These are phyloP conservation scores for Ceratobasidium sp. DNA, from an alignment of 1,284 basidiomycete genomes.

Conservation along the genomic window DNA sequence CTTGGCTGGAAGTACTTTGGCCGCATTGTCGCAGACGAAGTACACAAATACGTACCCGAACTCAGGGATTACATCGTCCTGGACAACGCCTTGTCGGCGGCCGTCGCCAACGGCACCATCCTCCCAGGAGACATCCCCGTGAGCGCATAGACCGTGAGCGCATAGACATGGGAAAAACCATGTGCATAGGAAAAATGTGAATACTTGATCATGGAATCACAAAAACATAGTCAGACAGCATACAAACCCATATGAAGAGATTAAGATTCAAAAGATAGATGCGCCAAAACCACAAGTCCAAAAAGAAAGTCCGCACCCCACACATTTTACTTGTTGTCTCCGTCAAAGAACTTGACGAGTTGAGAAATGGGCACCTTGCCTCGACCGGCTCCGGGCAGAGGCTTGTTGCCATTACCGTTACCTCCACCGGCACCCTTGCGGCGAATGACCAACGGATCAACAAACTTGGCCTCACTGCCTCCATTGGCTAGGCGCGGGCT, in stretches of 20 bases:
- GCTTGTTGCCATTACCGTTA: constrained; percentile 22
- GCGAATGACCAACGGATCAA: constrained; percentile 73
- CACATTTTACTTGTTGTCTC: constrained; percentile 57
- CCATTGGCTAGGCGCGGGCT: constrained; percentile 17
- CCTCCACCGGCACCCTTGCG: constrained; percentile 56
- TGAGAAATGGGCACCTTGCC: constrained; percentile 73
- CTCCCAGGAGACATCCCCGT: constrained; percentile 6
- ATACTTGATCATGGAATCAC: not conserved
- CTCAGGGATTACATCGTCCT: constrained; percentile 27
- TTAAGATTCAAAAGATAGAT: not conserved
- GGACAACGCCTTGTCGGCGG: constrained; percentile 16
- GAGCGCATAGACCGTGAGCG: not conserved
- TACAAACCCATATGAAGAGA: not conserved
- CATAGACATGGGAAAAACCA: not conserved
- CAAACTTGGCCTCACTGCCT: constrained; percentile 52
- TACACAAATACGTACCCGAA: constrained; percentile 9
- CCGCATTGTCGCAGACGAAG: constrained; percentile 30
- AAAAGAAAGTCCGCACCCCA: not conserved
- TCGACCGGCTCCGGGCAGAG: constrained; percentile 49
- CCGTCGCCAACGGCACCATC: constrained; percentile 28
- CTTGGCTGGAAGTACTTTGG: constrained; percentile 36
- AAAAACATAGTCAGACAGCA: not conserved
- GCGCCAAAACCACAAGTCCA: not conserved
- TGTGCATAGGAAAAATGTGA: not conserved
- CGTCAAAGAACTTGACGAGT: constrained; percentile 82